Evolutionary conservation across 495 filamentous ascomycete species (phyloP).

Genomic region (Cercophora samala): DNA sequence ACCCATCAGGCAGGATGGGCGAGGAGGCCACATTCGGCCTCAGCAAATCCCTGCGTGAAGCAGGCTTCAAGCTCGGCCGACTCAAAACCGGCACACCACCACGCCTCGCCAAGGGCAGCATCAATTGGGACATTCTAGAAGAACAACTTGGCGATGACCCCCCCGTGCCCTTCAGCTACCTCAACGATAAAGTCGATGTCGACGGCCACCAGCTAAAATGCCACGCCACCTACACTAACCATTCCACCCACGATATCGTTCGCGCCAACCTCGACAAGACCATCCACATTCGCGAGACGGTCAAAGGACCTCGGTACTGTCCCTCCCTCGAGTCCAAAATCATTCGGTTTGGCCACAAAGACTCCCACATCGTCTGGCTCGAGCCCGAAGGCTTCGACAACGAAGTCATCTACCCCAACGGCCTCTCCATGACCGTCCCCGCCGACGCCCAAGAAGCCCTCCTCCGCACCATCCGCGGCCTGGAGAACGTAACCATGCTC

Average conservation of each 20-base stretch:
- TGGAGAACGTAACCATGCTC: slow-evolving; percentile 89
- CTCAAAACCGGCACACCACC: slow-evolving; percentile 96
- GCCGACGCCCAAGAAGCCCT: slow-evolving; percentile 78
- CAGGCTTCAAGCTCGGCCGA: slow-evolving; percentile 86
- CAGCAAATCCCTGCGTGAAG: slow-evolving; percentile 83
- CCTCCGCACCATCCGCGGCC: slow-evolving; percentile 76
- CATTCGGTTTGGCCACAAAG: slow-evolving; percentile 75
- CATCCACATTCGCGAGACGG: slow-evolving; percentile 92
- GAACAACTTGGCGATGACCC: slow-evolving; percentile 78
- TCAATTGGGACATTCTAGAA: slow-evolving; percentile 70
- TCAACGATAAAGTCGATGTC: slow-evolving; percentile 73
- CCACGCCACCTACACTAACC: slow-evolving; percentile 81
- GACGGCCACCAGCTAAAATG: slow-evolving; percentile 80
- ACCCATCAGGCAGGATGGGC: slow-evolving; percentile 86
- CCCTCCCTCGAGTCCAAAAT: slow-evolving; percentile 94
- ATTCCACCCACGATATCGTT: slow-evolving; percentile 76
- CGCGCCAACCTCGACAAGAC: slow-evolving; percentile 84
- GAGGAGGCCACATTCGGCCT: slow-evolving; percentile 92
- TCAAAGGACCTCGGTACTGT: slow-evolving; percentile 92
- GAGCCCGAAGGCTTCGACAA: slow-evolving; percentile 94
- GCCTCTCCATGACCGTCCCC: slow-evolving; percentile 94
- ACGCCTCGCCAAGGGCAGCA: slow-evolving; percentile 75
- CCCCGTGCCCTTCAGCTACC: slow-evolving; percentile 85
- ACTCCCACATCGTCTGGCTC: slow-evolving; percentile 87
- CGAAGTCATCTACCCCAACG: slow-evolving; percentile 92